Evolutionary conservation across 2,329 filamentous ascomycete genomes (phyloP).

Genomic region (Aspergillus tamarii): DNA sequence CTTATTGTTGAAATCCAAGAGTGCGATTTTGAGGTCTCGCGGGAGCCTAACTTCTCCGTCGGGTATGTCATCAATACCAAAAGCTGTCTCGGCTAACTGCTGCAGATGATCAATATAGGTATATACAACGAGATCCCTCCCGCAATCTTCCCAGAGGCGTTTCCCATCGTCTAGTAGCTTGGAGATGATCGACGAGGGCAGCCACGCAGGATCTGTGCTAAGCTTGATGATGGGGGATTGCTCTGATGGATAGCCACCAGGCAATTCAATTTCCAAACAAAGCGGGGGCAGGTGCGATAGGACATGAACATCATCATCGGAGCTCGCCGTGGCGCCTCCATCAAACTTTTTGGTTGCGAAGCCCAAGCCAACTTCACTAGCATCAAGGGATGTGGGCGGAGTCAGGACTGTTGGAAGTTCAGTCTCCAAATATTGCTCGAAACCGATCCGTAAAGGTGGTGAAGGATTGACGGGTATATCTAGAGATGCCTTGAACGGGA

Average conservation of each 20-base stretch:
- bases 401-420: constrained; percentile 40
- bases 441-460: constrained; percentile 53
- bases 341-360: constrained; percentile 29
- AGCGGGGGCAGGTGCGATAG: constrained; percentile 62
- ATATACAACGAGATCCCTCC: constrained; percentile 59
- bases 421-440: constrained; percentile 40
- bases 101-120: constrained; percentile 64
- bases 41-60: constrained; percentile 52
- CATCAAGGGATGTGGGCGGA: constrained; percentile 47
- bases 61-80: constrained; percentile 49
- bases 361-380: constrained; percentile 22
- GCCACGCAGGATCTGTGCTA: constrained; percentile 56
- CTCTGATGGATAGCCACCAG: constrained; percentile 58
- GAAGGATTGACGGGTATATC: constrained; percentile 60
- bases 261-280: constrained; percentile 55
- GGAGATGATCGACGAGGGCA: constrained; percentile 50
- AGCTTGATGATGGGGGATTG: constrained; percentile 55
- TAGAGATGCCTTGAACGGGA: constrained; percentile 55
- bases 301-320: constrained; percentile 44
- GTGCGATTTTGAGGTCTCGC: constrained; percentile 62
- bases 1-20: constrained; percentile 78
- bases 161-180: constrained; percentile 52
- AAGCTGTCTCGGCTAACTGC: constrained; percentile 59
- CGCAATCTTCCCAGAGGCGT: constrained; percentile 63
- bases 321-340: constrained; percentile 20